Base-by-base conservation (phyloP, 2,329 filamentous ascomycete genomes). In the Colletotrichum filicis region DNA sequence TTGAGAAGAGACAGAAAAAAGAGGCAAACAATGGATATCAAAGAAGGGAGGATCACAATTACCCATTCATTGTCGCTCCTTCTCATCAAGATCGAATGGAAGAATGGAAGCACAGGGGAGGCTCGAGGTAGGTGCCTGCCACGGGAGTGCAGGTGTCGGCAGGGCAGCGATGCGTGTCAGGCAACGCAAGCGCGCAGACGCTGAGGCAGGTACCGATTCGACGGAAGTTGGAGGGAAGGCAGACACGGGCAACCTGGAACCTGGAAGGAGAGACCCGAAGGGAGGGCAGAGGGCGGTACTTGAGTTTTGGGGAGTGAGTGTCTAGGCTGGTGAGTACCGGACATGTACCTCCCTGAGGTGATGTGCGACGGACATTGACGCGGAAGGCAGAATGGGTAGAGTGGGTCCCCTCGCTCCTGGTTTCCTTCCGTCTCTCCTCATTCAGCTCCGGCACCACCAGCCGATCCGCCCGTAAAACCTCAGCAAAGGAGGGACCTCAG, bases 371-470 rank as follows among this genome's bases (percentile, higher is more conserved):
- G 42, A 37, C 57, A 68, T 46, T 46, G 58, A 46, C 22, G 56
- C 37, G 67, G 70, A 57, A 65, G 56, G 67, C 42, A 52, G 46
- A 49, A n/a, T 49, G 35, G 56, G 49, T 49, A 65, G 19, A 65
- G 70, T 73, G 70, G 70, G 28, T 5, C 61, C 28, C 42, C 56
- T 57, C 12, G 22, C 66, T 73, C 66, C 70, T 70, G 30, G 26
- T 30, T 70, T 37, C 67, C 60, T 46, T 70, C 60, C 66, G 59
- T 69, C 12, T 52, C 59, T 30, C 61, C 56, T 69, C 66, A 69
- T 58, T 64, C 69, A 74, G 73, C 70, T 74, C 73, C 73, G 73
- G 73, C 73, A 71, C 66, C 73, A 67, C 42, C 73, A 74, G 71
- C 73, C 73, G 73, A 74, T 74, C 71, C 66, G 62, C 71, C 73